Base-by-base conservation (phyloP, 1,284 basidiomycete species). In the Papiliotrema nemorosa region DNA sequence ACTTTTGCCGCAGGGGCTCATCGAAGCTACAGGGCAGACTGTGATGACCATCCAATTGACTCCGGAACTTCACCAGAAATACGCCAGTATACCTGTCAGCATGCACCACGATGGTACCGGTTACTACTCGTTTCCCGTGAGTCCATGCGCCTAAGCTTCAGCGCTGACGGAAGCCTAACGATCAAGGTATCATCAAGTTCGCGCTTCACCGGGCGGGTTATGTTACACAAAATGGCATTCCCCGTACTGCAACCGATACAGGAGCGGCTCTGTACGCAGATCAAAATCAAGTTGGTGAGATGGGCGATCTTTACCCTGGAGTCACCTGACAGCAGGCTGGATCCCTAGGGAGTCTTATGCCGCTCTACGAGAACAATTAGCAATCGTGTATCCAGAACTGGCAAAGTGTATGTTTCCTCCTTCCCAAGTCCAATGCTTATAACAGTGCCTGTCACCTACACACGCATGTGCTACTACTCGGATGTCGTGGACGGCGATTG, bases 401-500 rank as follows among this genome's bases (percentile, higher is more conserved):
- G 84, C 81, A 5, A 70, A 80, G 56, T 84, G 59, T 60, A 38
- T 31, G 55, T 53, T 27, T 13, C 37, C 22, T 14, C 13, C 21
- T 36, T 16, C 4, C n/a, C 5, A 20, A 44, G 2, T 12, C 16
- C 2, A 13, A 22, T 33, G n/a, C 40, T 29, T 27, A 21, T 37
- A 6, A 7, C 50, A 59, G 57, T 82, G 64, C 81, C 84, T 0
- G 85, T 89, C 60, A 71, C 72, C 21, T 76, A 75, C 3, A 90
- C 88, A 6, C 79, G 90, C 47, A 76, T 93, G 56, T 93, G 90
- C 76, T 92, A 88, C 88, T 90, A 75, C 49, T 63, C 59, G 6
- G 66, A 66, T 45, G 59, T 55, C 12, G 52, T 58, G 14, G 87
- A 90, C 64, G 82, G 81, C 1, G 78, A 90, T 71, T 91, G 86